phyloP scores from a whole-genome alignment of 2,329 filamentous ascomycete genomes.

The Monosporascus sp. region DNA sequence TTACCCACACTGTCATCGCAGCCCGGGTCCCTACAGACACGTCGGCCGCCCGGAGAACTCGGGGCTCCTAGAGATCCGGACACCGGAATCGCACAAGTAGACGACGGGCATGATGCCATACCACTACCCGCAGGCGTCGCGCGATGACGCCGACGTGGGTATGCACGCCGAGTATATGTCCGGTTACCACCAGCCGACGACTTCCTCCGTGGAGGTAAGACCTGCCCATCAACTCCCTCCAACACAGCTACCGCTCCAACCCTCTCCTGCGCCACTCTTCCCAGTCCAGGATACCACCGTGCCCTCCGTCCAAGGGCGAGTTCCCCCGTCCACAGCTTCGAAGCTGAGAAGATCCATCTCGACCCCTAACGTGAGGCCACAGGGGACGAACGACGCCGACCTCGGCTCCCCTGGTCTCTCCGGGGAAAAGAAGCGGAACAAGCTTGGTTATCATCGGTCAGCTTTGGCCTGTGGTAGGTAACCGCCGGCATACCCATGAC shows the following conservation, averaged over 20 bases:
- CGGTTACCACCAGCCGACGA: constrained; percentile 19
- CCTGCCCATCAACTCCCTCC: constrained; percentile 16
- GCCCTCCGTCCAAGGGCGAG: constrained; percentile 30
- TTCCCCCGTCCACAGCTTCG: constrained; percentile 31
- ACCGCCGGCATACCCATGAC: neutral
- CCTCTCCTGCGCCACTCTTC: constrained; percentile 19
- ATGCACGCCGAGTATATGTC: constrained; percentile 33
- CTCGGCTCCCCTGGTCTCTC: constrained; percentile 28
- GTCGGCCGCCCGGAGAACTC: constrained; percentile 24
- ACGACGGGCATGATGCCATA: constrained; percentile 44
- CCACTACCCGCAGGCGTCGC: constrained; percentile 41
- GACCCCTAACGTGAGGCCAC: constrained; percentile 41
- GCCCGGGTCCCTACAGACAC: constrained; percentile 11
- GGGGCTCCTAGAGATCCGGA: constrained; percentile 22
- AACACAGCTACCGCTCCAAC: constrained; percentile 23
- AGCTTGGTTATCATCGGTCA: constrained; percentile 90
- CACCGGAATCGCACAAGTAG: constrained; percentile 21
- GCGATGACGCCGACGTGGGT: constrained; percentile 35
- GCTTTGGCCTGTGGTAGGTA: constrained; percentile 92
- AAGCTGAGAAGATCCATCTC: constrained; percentile 45
- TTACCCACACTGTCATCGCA: neutral
- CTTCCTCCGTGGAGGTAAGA: constrained; percentile 27
- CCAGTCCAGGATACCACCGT: constrained; percentile 25
- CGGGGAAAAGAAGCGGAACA: constrained; percentile 67
- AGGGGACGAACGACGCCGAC: constrained; percentile 32